Evolutionary conservation across 306 rosid species (phyloP).

Genomic region (Prosopis cineraria): DNA sequence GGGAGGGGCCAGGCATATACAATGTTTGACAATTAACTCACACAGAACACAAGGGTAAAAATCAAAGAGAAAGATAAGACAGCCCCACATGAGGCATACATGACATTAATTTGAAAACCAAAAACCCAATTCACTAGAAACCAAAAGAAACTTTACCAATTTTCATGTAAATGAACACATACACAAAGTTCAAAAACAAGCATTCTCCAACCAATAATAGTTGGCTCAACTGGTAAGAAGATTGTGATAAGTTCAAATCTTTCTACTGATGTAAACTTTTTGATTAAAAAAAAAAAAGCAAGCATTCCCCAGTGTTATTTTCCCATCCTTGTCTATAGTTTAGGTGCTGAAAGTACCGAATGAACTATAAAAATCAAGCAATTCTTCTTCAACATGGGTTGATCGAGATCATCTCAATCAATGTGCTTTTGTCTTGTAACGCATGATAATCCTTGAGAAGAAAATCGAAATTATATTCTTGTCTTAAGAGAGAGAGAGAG

Average conservation of each 20-base stretch:
- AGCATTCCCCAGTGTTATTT: background rate
- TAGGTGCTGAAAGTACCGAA: background rate
- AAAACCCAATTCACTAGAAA: conserved; percentile 38
- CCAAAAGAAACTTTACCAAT: conserved; percentile 45
- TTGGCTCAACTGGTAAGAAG: too few relatives aligned
- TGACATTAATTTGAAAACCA: conserved; percentile 39
- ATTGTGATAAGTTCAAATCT: too few relatives aligned
- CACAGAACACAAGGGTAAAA: background rate
- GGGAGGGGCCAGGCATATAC: background rate
- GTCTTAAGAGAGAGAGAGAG: background rate
- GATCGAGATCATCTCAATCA: background rate
- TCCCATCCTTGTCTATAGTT: conserved; percentile 4
- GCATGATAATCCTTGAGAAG: background rate
- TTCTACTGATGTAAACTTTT: too few relatives aligned
- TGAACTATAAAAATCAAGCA: background rate
- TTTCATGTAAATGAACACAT: conserved; percentile 43
- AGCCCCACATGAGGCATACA: conserved; percentile 39
- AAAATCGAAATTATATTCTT: background rate
- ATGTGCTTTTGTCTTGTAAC: background rate
- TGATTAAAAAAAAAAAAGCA: too few relatives aligned
- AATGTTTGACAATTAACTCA: background rate
- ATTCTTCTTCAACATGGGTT: background rate
- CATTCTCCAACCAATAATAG: too few relatives aligned
- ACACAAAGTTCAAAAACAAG: background rate
- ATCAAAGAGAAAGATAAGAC: background rate